phyloP scores from a whole-genome alignment of 768 basidiomycete genomes.

The Vishniacozyma victoriae region DNA sequence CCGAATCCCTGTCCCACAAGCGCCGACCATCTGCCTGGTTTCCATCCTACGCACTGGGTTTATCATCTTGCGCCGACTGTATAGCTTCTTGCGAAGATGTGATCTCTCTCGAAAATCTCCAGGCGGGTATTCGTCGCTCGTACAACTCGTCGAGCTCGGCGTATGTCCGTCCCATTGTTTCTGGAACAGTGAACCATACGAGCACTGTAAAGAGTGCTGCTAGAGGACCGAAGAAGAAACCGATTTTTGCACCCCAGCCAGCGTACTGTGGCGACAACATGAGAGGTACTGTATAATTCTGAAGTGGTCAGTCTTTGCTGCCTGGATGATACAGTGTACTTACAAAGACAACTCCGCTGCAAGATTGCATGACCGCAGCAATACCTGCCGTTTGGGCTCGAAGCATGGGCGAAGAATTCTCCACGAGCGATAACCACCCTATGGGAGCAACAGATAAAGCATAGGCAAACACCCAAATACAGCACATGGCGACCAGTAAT shows the following conservation, averaged over 20 bases:
- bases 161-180: constrained; percentile 19
- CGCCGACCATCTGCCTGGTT: no score
- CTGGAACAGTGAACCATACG: constrained; percentile 1
- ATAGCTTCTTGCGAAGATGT: neutral
- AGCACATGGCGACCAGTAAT: constrained; percentile 4
- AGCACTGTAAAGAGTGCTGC: constrained; percentile 3
- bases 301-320: neutral
- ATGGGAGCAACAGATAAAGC: constrained; percentile 19
- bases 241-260: constrained; percentile 1
- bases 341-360: neutral
- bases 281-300: neutral
- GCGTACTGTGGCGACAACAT: neutral
- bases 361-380: constrained; percentile 3
- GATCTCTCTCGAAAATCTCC: constrained; percentile 8
- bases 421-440: constrained; percentile 17
- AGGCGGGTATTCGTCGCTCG: constrained; percentile 17
- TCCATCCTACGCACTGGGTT: no score
- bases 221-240: constrained; percentile 11
- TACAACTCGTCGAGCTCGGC: constrained; percentile 28
- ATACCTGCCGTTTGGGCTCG: constrained; percentile 21
- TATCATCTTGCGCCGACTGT: no score
- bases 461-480: constrained; percentile 19
- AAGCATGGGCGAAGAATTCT: constrained; percentile 19
- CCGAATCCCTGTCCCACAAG: no score
- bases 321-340: neutral